Evolutionary conservation across 1,284 basidiomycete species (phyloP).

Genomic region (Lentinus polychrous): DNA sequence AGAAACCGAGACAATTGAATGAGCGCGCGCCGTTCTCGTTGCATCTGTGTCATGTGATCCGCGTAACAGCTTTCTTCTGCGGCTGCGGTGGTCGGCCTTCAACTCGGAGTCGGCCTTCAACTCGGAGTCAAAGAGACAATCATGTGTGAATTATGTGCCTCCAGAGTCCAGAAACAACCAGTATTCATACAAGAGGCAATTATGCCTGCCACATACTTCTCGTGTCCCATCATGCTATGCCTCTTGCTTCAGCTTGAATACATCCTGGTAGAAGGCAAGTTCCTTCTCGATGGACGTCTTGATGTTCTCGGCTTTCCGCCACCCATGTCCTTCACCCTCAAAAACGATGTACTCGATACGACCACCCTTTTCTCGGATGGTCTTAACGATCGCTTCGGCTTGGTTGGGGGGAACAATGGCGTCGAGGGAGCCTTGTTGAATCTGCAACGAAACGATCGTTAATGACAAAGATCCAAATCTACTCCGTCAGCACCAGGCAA

Average conservation of each 20-base stretch:
- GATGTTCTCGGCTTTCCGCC: conserved; percentile 38
- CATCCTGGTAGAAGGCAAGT: conserved; percentile 31
- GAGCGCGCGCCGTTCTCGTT: no score
- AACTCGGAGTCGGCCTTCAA: no score
- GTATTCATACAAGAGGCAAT: no score
- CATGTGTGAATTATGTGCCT: no score
- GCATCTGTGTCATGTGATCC: no score
- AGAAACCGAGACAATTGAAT: no score
- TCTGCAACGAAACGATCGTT: conserved; percentile 21
- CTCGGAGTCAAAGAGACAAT: no score
- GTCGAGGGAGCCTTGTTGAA: conserved; percentile 45
- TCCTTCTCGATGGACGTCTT: conserved; percentile 37
- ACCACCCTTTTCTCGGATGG: conserved; percentile 32
- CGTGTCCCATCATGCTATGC: no score
- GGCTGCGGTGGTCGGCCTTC: no score
- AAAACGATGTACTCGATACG: conserved; percentile 41
- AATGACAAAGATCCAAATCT: not conserved
- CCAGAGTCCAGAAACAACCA: no score
- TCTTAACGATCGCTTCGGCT: conserved; percentile 38
- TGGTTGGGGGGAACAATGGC: conserved; percentile 41
- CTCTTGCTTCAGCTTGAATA: conserved; percentile 11
- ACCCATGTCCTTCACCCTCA: conserved; percentile 50
- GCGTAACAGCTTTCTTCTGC: no score
- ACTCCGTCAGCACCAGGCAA: not conserved
- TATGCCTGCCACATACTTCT: no score